Conservation (phyloP, 2,329 filamentous ascomycete species). For the Macrophomina pseudophaseolina region DNA sequence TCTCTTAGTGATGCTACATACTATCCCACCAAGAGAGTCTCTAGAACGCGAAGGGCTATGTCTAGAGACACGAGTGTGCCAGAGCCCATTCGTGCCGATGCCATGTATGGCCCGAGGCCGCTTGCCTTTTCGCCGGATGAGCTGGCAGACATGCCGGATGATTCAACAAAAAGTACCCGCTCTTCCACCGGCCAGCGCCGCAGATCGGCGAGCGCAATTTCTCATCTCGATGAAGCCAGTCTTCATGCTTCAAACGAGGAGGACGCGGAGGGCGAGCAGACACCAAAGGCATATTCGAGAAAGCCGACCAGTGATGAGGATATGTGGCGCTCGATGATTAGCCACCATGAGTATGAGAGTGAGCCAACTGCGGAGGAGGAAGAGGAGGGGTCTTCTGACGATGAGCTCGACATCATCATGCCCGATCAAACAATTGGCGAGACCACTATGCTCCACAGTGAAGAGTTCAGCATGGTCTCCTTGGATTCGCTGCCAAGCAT, state of each 20-base stretch:
- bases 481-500: slow-evolving; percentile 51
- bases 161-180: neutral
- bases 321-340: slow-evolving; percentile 26
- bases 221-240: neutral
- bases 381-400: slow-evolving; percentile 7
- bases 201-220: neutral
- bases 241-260: neutral
- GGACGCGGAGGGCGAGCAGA: neutral
- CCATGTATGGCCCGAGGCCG: slow-evolving; percentile 22
- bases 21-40: neutral
- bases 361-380: slow-evolving; percentile 19
- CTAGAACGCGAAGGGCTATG: neutral
- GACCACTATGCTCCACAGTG: slow-evolving; percentile 53
- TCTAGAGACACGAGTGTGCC: slow-evolving; percentile 1
- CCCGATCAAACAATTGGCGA: slow-evolving; percentile 41
- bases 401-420: slow-evolving; percentile 22
- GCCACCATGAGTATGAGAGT: slow-evolving; percentile 15
- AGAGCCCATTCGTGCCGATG: slow-evolving; percentile 9
- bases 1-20: slow-evolving; percentile 16
- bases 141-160: neutral
- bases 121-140: neutral
- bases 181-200: neutral
- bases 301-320: neutral
- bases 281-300: slow-evolving; percentile 6
- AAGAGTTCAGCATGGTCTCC: slow-evolving; percentile 59